Evolutionary conservation across 2,329 filamentous ascomycete genomes (phyloP), one percentile per base, ranked within the genome.

Genomic region (Sphaceloma murrayae): DNA sequence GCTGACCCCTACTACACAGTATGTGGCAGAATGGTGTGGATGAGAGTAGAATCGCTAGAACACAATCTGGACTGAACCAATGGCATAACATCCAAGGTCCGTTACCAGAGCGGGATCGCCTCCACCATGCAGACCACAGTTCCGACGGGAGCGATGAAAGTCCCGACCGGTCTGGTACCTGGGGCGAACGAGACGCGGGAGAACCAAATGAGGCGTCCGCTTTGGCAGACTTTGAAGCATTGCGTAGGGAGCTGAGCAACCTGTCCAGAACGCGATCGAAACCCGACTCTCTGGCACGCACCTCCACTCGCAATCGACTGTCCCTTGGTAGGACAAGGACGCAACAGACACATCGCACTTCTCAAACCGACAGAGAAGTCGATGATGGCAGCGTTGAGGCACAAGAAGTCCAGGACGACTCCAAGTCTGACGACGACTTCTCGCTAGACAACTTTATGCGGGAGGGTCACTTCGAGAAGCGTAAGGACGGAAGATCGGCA

Each of bases 391-490:
- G n/a, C n/a, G n/a, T n/a, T n/a, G n/a, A n/a, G n/a, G n/a, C n/a
- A n/a, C n/a, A n/a, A n/a, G n/a, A n/a, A n/a, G 49, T 70, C 58
- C 27, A 58, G 34, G 61, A 33, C 21, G 64, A 61, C 4, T 68
- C 73, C 11, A 69, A 73, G 11, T 67, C 57, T 1, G 60, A 74
- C 2, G 73, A 76, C 1, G 77, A 74, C 2, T 86, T 88, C 50
- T 73, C 82, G 48, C 68, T 88, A 1, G 74, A 73, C 24, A 67
- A 77, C 9, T 88, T 88, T 56, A 74, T 88, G 62, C 73, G 76
- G 34, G 77, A 84, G 48, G 83, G 83, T 1, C 80, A 83, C 54
- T 79, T 87, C 48, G 84, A 87, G 62, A 85, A 82, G 58, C 73
- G 81, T 9, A 75, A 74, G 2, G 73, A 78, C 21, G 80, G 77